Conservation (phyloP, 2,329 filamentous ascomycete genomes). For the Scedosporium dehoogii region DNA sequence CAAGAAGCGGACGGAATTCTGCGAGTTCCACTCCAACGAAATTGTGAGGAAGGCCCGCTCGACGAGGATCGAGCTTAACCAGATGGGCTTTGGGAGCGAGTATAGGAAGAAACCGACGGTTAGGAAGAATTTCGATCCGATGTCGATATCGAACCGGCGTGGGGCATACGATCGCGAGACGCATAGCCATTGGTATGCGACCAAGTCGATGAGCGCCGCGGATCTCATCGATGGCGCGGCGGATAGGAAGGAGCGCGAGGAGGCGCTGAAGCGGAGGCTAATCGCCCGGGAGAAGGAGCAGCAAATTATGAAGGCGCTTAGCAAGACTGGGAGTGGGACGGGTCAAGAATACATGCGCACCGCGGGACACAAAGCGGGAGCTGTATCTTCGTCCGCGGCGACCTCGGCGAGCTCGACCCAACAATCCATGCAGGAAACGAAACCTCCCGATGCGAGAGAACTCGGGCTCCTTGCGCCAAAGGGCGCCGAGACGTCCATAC, state of each 20-base stretch:
- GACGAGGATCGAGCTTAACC: conserved; percentile 70
- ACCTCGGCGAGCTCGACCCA: background rate
- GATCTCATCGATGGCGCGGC: conserved; percentile 55
- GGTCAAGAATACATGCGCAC: conserved; percentile 60
- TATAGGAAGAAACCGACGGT: conserved; percentile 18
- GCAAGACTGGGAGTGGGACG: conserved; percentile 51
- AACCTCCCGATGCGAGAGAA: conserved; percentile 21
- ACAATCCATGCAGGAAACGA: conserved; percentile 10
- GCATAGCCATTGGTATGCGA: conserved; percentile 39
- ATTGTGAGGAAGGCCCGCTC: conserved; percentile 60
- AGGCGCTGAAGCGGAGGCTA: conserved; percentile 54
- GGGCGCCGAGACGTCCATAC: conserved; percentile 33
- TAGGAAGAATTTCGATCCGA: conserved; percentile 11
- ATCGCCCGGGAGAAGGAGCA: conserved; percentile 61
- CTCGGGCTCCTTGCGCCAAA: conserved; percentile 31
- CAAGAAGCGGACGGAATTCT: conserved; percentile 76
- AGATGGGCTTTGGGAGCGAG: conserved; percentile 39
- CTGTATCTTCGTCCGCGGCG: background rate
- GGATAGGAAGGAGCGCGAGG: conserved; percentile 52
- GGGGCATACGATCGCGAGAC: conserved; percentile 4
- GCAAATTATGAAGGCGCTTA: conserved; percentile 60
- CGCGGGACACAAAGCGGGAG: background rate
- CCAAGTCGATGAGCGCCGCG: conserved; percentile 42
- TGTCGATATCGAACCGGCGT: conserved; percentile 13
- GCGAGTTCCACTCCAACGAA: conserved; percentile 84